Base-by-base conservation (phyloP, 768 basidiomycete species). In the Tulasnella sp. region DNA sequence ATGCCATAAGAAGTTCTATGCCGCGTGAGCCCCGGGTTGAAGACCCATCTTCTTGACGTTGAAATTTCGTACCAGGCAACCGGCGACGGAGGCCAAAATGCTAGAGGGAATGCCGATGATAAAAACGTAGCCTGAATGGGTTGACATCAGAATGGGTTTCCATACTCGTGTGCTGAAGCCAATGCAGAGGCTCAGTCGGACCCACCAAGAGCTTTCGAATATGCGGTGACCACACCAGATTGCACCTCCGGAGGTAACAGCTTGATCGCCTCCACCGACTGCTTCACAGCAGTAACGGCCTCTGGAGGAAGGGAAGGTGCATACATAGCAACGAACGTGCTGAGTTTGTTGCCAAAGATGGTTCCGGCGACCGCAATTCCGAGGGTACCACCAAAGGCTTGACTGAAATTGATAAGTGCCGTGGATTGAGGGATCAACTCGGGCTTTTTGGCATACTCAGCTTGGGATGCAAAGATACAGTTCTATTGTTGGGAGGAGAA, bases 381-480 rank as follows among this genome's bases (percentile, higher is more conserved):
- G 23, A 77, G 40, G 39, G 42, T 72, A 29, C 77, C 77, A 15
- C 77, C 77, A 73, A 84, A 70, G 2, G 82, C 78, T 11, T 82
- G 81, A 42, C 76, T 80, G 80, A 86, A 86, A n/a, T 84, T 82
- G 48, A 82, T 83, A 20, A 84, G 70, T 11, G 83, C 84, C 7
- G 84, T 85, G 18, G 83, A 82, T 46, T 84, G 82, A 5, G 85
- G 83, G 74, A 86, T 82, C 70, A 85, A 76, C 79, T 82, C 80
- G 2, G 83, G 82, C 40, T 82, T 80, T 29, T 81, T 78, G n/a
- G 81, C 81, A 51, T 84, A 82, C 48, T 85, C 85, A 42, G 84
- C 85, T 73, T 86, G 86, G 10, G 85, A 83, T 3, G 84, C 83
- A 44, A 85, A 81, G 82, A 86, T 82, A 5, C 81, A 78, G 80